Base-by-base conservation (phyloP, 495 filamentous ascomycete genomes). In the Podospora pseudocomata region DNA sequence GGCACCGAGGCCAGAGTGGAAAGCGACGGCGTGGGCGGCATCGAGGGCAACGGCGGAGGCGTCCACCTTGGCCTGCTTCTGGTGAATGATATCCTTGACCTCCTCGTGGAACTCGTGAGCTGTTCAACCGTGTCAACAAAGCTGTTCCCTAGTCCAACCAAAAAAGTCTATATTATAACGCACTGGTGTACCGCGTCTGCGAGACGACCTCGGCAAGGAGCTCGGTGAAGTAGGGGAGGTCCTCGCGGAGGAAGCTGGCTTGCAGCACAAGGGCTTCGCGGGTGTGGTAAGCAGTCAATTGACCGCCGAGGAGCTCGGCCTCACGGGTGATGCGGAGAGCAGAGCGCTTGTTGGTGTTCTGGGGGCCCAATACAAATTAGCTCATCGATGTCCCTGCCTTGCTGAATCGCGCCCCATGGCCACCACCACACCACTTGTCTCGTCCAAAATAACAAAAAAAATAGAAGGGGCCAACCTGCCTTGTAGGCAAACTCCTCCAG, bases 171-270 rank as follows among this genome's bases (percentile, higher is more conserved):
- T 67, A 62, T 71, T 67, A 23, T 23, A 23, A 80, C 88, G 84
- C 84, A 96, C 92, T 85, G 66, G 86, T 86, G 76, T 90, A 99
- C 79, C 91, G 93, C 65, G 96, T 94, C 80, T 91, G 83, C 65
- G 89, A 87, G 70, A 95, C 84, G 76, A 97, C 91, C 82, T 99
- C 95, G 65, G 89, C 93, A 72, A 99, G 86, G 71, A 97, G 84
- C 85, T 99, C 95, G 77, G 92, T 87, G 81, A 97, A 99, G 87
- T 98, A 99, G 70, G 95, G 94, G 68, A 99, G 88, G 72, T 99
- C 93, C 75, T 94, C 89, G 76, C 93, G 86, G 66, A 99, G 86
- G 86, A 98, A 98, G 80, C 92, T 97, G 76, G 95, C 91, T 78
- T 91, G 87, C 73, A 98, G 81, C 72, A 98, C 87, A 67, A 99